phyloP scores from a whole-genome alignment of 2,329 filamentous ascomycete species.

The Aspergillus aculeatus region DNA sequence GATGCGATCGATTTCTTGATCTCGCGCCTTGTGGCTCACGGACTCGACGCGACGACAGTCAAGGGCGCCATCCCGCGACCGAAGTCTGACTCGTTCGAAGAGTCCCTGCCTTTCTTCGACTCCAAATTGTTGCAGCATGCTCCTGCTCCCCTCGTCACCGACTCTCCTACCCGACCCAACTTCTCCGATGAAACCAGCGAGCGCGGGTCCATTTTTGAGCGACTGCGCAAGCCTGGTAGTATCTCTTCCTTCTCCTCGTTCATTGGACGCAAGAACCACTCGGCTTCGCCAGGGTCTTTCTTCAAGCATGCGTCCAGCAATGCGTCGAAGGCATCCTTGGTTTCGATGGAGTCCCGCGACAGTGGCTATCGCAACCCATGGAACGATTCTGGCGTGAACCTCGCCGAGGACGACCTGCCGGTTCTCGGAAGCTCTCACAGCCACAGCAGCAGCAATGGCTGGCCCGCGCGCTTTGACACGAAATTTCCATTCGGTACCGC shows the following conservation, averaged over 20 bases:
- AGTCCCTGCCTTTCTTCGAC: conserved; percentile 93
- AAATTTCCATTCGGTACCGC: conserved; percentile 63
- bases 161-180: conserved; percentile 82
- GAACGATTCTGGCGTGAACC: conserved; percentile 96
- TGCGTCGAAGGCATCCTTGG: conserved; percentile 90
- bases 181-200: conserved; percentile 82
- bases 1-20: conserved; percentile 96
- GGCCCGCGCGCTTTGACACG: conserved; percentile 56
- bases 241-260: conserved; percentile 96
- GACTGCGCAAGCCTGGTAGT: conserved; percentile 89
- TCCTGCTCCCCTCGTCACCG: conserved; percentile 73
- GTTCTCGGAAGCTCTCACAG: conserved; percentile 55
- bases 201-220: conserved; percentile 81
- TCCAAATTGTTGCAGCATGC: conserved; percentile 95
- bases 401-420: conserved; percentile 76
- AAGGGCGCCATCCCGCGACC: conserved; percentile 96
- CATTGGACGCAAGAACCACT: conserved; percentile 92
- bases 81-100: conserved; percentile 97
- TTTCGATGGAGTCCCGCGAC: conserved; percentile 91
- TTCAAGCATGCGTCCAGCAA: conserved; percentile 90
- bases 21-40: conserved; percentile 77
- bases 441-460: conserved; percentile 61
- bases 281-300: conserved; percentile 78
- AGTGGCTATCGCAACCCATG: conserved; percentile 95
- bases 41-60: conserved; percentile 82